Evolutionary conservation across 306 rosid genomes (phyloP).

Genomic region (Trifolium fragiferum): DNA sequence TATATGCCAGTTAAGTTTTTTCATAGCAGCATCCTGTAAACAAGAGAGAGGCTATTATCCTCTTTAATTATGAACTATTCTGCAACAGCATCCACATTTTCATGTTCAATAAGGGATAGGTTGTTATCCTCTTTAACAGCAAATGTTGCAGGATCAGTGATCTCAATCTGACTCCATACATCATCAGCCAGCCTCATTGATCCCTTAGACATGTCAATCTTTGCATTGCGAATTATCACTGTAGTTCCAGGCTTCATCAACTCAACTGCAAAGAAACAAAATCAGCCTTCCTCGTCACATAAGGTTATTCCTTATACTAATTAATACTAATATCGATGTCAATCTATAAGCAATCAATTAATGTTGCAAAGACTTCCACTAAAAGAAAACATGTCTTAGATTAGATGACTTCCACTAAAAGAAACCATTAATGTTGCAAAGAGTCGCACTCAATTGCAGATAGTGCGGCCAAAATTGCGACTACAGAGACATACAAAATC

Average conservation of each 20-base stretch:
- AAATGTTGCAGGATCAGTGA: constrained; percentile 52
- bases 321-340: not conserved
- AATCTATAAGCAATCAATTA: not conserved
- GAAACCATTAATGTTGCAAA: not conserved
- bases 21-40: not conserved
- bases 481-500: not conserved
- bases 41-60: not conserved
- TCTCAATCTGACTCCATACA: constrained; percentile 54
- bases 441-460: not conserved
- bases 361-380: no score
- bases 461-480: not conserved
- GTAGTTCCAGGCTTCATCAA: constrained; percentile 52
- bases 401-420: not conserved
- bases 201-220: constrained; percentile 60
- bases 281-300: not conserved
- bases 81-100: constrained; percentile 49
- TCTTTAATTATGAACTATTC: constrained; percentile 38
- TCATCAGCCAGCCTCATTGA: constrained; percentile 57
- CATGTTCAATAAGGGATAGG: constrained; percentile 55
- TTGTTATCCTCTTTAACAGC: constrained; percentile 57
- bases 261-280: constrained; percentile 47
- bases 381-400: not conserved
- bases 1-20: not conserved
- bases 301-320: not conserved
- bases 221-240: constrained; percentile 56